Evolutionary conservation across 192 early-diverging fungal species (phyloP).

Genomic region (Entophlyctis luteolus): DNA sequence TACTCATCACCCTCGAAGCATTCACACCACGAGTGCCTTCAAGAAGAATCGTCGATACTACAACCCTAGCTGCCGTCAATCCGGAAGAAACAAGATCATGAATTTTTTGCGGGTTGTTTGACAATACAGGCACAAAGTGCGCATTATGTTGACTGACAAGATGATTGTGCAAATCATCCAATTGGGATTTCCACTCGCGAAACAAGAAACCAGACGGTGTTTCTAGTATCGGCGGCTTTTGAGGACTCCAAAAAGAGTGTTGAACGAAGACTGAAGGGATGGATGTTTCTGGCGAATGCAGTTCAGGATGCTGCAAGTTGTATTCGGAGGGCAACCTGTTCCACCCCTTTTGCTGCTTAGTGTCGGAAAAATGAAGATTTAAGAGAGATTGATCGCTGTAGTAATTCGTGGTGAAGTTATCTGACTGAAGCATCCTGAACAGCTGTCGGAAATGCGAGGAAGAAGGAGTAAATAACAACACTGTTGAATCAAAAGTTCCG

Average conservation of each 20-base stretch:
- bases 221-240: no score
- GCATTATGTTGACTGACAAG: no score
- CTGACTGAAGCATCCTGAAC: background rate
- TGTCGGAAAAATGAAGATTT: background rate
- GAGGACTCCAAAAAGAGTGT: background rate
- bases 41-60: no score
- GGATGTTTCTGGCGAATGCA: background rate
- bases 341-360: background rate
- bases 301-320: slow-evolving; percentile 7
- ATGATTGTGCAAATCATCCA: no score
- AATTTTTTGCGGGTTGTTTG: no score
- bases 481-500: background rate
- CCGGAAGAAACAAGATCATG: no score
- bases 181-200: no score
- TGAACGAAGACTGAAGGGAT: background rate
- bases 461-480: background rate
- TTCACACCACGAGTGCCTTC: background rate
- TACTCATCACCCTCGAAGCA: background rate
- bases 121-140: no score
- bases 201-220: no score
- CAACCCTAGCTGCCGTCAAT: no score
- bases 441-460: background rate
- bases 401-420: no score
- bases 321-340: background rate
- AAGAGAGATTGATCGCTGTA: background rate